Base-by-base conservation (phyloP, 2,329 filamentous ascomycete species). In the Lomentospora prolificans region DNA sequence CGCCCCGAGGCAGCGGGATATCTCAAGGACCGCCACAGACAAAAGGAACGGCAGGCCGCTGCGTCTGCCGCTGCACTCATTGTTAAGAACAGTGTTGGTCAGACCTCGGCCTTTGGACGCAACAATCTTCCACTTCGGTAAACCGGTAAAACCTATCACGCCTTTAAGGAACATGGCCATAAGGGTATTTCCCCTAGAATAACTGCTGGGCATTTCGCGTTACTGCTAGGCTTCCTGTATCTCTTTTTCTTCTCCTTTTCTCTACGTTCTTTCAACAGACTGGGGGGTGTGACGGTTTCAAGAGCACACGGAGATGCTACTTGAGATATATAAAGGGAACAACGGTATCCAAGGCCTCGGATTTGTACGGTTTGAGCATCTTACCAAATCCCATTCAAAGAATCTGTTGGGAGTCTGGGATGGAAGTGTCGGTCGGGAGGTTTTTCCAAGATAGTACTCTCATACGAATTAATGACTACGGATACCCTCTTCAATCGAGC, bases 31-130 rank as follows among this genome's bases (percentile, higher is more conserved):
- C 78, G 94, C 44, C 91, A 90, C 67, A 80, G 94, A 60, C 94
- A 99, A 68, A 95, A 95, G 75, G 94, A 97, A 74, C 80, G 94
- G 61, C 82, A 96, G 66, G 89, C 90, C 3, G 91, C 92, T 1
- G 86, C 90, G 4, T 89, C 90, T 17, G 92, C 92, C 0, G 94
- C 94, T 3, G 91, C 95, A 64, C 83, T 91, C 70, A 99, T 99
- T 71, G 92, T 99, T 55, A 84, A 87, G 67, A 91, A 96, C 73
- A 97, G 92, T 72, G 80, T 96, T 39, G 73, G 65, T 57, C 79
- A 82, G 63, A 77, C 72, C 53, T 55, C 53, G n/a, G 24, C 3
- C 8, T 78, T 75, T 64, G 74, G 70, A 51, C 67, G 72, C 55
- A 76, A 72, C 58, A 73, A 68, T 53, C 60, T 78, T 57, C 78